Evolutionary conservation across 495 filamentous ascomycete species (phyloP), one percentile per base, ranked within the genome.

Genomic region (Penicillium pulvis): DNA sequence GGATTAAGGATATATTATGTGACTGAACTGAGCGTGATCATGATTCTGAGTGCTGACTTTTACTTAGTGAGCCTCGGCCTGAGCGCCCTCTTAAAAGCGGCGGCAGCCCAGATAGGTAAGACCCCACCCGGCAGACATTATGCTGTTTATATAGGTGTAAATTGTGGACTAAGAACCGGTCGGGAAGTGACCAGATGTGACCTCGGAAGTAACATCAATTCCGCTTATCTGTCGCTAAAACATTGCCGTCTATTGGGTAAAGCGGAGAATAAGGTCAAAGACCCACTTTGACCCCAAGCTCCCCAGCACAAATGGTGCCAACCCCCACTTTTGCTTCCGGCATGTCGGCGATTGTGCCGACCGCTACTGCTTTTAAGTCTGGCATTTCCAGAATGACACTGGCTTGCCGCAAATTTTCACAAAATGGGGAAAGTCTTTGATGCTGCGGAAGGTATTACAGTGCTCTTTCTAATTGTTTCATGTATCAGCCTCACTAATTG

Each of bases 401-500:
- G 6, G 2, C 14, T 41, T 41, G n/a, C 39, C 39, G 16, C 14
- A 41, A 17, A 3, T 14, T 17, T 17, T 41, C 0, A 3, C 14
- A 41, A n/a, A 17, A 41, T 41, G 39, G 39, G 39, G 39, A 41
- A 41, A 41, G 39, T 41, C n/a, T 41, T 41, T 17, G 39, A 41
- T 17, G 14, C 16, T 41, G 39, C 39, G 14, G 39, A 41, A 41
- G 39, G 39, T 41, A 41, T 41, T 1, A 16, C 14, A 7, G 6
- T n/a, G 2, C 39, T 4, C 16, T 17, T 8, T n/a, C 12, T 36
- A 10, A 10, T 11, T 6, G 6, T 14, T 5, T 41, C 16, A 17
- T 17, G 14, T n/a, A 0, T 41, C 6, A 4, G n/a, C 4, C 50
- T 39, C 36, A 39, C 48, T 54, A 49, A 49, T 33, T 48, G 49